Conservation (phyloP, 805 yeast species). For the Candida berthetii region DNA sequence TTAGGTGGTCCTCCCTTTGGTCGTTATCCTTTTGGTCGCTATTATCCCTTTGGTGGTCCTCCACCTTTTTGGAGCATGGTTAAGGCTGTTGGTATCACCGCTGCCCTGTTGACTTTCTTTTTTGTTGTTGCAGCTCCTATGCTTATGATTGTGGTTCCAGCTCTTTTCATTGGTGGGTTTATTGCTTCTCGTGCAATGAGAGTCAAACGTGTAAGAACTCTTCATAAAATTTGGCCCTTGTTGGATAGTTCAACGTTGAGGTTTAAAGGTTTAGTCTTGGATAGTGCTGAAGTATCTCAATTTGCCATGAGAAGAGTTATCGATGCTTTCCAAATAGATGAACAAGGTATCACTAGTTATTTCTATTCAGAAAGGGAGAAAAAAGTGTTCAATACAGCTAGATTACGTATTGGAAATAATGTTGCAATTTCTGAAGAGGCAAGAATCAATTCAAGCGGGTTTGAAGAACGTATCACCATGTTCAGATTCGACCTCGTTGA, state of each 20-base stretch:
- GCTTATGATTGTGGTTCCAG: neutral
- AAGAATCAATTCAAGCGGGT: slow-evolving; percentile 6
- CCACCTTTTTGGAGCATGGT: too few relatives aligned
- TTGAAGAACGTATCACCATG: slow-evolving; percentile 10
- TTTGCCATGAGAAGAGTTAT: slow-evolving; percentile 11
- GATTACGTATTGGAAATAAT: slow-evolving; percentile 2
- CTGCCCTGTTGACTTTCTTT: too few relatives aligned
- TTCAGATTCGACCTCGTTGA: slow-evolving; percentile 14
- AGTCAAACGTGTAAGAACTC: neutral
- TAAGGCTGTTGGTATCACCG: too few relatives aligned
- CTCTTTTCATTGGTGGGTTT: slow-evolving; percentile 1
- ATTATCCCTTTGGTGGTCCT: too few relatives aligned
- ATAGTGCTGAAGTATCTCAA: neutral
- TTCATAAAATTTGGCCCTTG: too few relatives aligned
- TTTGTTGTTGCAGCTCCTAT: neutral
- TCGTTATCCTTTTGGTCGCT: too few relatives aligned
- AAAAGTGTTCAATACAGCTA: neutral
- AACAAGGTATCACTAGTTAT: slow-evolving; percentile 6
- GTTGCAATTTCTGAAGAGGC: slow-evolving; percentile 12
- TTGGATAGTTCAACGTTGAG: too few relatives aligned
- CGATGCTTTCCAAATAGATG: slow-evolving; percentile 13
- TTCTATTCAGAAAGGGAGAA: slow-evolving; percentile 1
- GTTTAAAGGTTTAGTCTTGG: neutral
- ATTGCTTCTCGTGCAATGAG: too few relatives aligned
- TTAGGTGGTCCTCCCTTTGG: too few relatives aligned